phyloP scores from a whole-genome alignment of 1,284 basidiomycete genomes.

The Trametes sp. region DNA sequence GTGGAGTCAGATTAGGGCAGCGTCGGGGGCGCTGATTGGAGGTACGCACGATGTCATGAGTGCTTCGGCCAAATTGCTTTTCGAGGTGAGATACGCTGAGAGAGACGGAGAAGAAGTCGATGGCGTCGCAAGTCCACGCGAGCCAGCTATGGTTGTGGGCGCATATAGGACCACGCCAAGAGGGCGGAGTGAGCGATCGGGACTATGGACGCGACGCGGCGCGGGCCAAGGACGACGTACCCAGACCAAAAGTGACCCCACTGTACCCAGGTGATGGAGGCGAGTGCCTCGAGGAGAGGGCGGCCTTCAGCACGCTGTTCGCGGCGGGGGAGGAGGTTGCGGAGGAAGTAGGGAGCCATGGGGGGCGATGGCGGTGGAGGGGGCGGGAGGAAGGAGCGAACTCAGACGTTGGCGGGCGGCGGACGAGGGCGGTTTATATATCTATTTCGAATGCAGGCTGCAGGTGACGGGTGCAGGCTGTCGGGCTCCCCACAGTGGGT shows the following conservation, averaged over 20 bases:
- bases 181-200: slow-evolving; percentile 16
- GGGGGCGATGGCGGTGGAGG: slow-evolving; percentile 14
- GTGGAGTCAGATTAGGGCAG: neutral
- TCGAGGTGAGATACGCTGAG: slow-evolving; percentile 69
- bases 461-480: neutral
- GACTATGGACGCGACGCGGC: slow-evolving; percentile 6
- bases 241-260: slow-evolving; percentile 58
- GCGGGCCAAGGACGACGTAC: slow-evolving; percentile 36
- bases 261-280: slow-evolving; percentile 51
- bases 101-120: slow-evolving; percentile 88
- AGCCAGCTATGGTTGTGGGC: slow-evolving; percentile 60
- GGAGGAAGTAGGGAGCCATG: slow-evolving; percentile 43
- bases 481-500: neutral
- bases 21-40: slow-evolving; percentile 1
- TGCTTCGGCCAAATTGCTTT: slow-evolving; percentile 56
- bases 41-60: slow-evolving; percentile 59
- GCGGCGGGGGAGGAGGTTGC: slow-evolving; percentile 45
- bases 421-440: slow-evolving; percentile 2
- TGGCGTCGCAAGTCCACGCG: slow-evolving; percentile 82
- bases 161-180: slow-evolving; percentile 27
- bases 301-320: slow-evolving; percentile 46
- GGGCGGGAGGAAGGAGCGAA: slow-evolving; percentile 10
- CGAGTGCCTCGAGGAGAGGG: slow-evolving; percentile 47
- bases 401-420: neutral
- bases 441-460: neutral